phyloP scores from a whole-genome alignment of 164 flowering plant species.

The Aristolochia contorta region DNA sequence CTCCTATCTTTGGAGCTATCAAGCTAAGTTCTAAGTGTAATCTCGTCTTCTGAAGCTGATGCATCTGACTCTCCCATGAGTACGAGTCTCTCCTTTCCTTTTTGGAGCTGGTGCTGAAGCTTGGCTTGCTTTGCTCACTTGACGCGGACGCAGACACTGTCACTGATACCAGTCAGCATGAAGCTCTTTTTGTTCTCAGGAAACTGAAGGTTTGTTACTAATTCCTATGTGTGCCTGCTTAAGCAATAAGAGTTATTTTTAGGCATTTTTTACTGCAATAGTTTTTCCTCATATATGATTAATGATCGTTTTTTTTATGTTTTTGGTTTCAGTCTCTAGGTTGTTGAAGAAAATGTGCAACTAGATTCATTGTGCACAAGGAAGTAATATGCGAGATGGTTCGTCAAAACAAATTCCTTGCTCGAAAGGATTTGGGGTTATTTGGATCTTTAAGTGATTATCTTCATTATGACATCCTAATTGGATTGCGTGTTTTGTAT shows the following conservation, averaged over 20 bases:
- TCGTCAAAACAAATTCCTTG: slow-evolving; percentile 40
- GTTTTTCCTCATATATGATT: too few relatives aligned
- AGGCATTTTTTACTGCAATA: too few relatives aligned
- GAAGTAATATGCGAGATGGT: slow-evolving; percentile 89
- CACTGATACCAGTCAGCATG: slow-evolving; percentile 69
- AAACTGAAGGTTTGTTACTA: slow-evolving; percentile 60
- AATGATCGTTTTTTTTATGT: too few relatives aligned
- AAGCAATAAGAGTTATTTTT: too few relatives aligned
- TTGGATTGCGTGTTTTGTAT: slow-evolving; percentile 2
- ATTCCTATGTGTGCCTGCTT: background rate
- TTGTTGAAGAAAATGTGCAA: slow-evolving; percentile 52
- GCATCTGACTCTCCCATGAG: too few relatives aligned
- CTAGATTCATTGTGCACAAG: slow-evolving; percentile 72
- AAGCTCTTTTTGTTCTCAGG: slow-evolving; percentile 54
- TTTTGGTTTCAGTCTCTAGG: slow-evolving; percentile 35
- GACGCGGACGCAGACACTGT: too few relatives aligned
- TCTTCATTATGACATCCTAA: background rate
- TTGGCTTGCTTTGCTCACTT: too few relatives aligned
- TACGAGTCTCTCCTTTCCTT: too few relatives aligned
- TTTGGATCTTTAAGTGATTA: background rate
- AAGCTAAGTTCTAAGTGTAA: too few relatives aligned
- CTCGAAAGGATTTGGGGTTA: slow-evolving; percentile 61
- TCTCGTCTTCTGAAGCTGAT: too few relatives aligned
- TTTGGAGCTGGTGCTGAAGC: too few relatives aligned
- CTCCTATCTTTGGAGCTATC: too few relatives aligned